These are phyloP conservation scores for Colletotrichum lupini DNA, from an alignment of 2,329 filamentous ascomycete species.

Conservation along the genomic window DNA sequence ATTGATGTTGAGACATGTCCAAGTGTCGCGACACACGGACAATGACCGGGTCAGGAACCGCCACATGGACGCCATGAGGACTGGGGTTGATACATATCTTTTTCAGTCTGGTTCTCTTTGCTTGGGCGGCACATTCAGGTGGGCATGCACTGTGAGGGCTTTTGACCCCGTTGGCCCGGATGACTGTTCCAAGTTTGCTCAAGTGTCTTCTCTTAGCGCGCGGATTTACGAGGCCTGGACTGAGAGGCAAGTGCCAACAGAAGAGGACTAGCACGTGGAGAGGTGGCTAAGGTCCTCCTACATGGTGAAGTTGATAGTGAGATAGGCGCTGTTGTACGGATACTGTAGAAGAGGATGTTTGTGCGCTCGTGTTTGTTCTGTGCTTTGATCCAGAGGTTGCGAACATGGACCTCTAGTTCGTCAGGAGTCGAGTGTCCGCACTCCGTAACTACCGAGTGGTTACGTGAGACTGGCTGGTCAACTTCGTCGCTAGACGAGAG, in stretches of 20 bases:
- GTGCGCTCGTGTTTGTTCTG: neutral
- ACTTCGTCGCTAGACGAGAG: neutral
- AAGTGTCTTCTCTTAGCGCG: slow-evolving; percentile 10
- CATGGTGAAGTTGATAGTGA: neutral
- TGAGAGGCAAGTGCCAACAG: neutral
- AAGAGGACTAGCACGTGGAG: neutral
- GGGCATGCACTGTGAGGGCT: neutral
- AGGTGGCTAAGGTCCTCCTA: neutral
- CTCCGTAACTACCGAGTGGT: neutral
- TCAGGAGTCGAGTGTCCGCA: neutral
- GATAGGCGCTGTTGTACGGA: neutral
- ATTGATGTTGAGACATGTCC: neutral
- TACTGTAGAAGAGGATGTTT: neutral
- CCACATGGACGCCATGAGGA: neutral
- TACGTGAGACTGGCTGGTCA: neutral
- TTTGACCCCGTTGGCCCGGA: neutral
- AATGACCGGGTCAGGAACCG: slow-evolving; percentile 2
- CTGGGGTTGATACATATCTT: neutral
- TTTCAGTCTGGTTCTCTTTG: neutral
- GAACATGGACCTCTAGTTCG: neutral
- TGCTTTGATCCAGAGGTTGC: neutral
- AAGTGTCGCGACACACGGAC: slow-evolving; percentile 1
- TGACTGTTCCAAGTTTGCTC: slow-evolving; percentile 12
- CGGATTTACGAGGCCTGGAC: neutral
- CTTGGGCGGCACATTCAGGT: neutral